A percentile compares a stretch with the other conserved stretches of the same genome.
Evolutionary conservation across 768 basidiomycete genomes (phyloP).

Genomic region (Brasilioporus rufonigricans): DNA sequence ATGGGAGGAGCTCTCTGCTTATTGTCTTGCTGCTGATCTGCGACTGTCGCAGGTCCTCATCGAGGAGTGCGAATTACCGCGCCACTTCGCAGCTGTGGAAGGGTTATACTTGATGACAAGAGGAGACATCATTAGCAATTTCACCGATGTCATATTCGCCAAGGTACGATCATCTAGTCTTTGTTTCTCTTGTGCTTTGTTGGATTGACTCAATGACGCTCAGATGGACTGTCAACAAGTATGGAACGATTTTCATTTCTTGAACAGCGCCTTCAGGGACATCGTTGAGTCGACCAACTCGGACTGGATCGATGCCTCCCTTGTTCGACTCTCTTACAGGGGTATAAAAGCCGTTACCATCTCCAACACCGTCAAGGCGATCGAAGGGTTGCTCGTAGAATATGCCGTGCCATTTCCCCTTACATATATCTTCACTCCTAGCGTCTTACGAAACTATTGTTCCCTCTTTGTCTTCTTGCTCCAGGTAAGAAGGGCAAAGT

Average conservation of each 20-base stretch:
- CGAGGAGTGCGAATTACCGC: slow-evolving; percentile 64
- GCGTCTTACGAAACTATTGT: slow-evolving; percentile 54
- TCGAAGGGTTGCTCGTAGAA: slow-evolving; percentile 70
- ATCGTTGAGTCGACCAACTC: slow-evolving; percentile 51
- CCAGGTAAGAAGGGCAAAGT: slow-evolving; percentile 72
- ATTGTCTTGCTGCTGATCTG: slow-evolving; percentile 51
- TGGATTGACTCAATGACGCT: not conserved
- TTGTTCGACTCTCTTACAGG: slow-evolving; percentile 70
- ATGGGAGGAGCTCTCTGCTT: slow-evolving; percentile 60
- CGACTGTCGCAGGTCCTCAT: slow-evolving; percentile 56
- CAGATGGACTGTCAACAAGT: slow-evolving; percentile 73
- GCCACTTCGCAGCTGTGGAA: slow-evolving; percentile 63
- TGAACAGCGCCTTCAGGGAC: slow-evolving; percentile 75
- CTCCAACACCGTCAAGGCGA: slow-evolving; percentile 54
- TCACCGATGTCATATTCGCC: slow-evolving; percentile 68
- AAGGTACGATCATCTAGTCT: slow-evolving; percentile 45
- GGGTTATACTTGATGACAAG: slow-evolving; percentile 71
- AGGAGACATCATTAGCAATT: slow-evolving; percentile 76
- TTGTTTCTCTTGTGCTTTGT: not conserved
- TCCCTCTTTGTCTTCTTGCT: slow-evolving; percentile 70
- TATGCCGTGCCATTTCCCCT: slow-evolving; percentile 81
- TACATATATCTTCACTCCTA: slow-evolving; percentile 70
- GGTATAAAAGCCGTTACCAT: slow-evolving; percentile 47
- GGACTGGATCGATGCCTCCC: slow-evolving; percentile 62
- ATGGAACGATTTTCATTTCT: slow-evolving; percentile 83